Base-by-base conservation (phyloP, 441 rosid species). In the Populus hybrid region DNA sequence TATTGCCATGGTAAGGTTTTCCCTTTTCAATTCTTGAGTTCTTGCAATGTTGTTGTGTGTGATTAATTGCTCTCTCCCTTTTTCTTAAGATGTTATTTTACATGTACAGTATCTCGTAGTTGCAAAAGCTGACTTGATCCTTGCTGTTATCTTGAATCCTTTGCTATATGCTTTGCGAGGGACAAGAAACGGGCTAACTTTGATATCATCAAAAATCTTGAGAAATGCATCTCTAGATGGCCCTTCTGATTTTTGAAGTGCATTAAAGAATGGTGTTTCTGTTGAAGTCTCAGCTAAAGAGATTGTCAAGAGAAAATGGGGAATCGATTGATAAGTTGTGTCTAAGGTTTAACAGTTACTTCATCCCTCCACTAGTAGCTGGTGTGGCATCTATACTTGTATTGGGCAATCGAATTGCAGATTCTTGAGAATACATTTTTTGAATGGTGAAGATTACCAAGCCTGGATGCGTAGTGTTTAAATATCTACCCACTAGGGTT, bases 301-400 rank as follows among this genome's bases (percentile, higher is more conserved):
- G 67, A 87, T 79, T 78, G 97, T 93, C 72, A 63, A 90, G 72
- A 90, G 85, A 76, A 93, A 95, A 86, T 95, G 97, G 97, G 98
- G 93, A 82, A 90, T 88, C 63, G 80, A 85, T 80, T 95, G 81
- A 95, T 73, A 69, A 6, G 42, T 40, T 34, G 40, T 82, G 40
- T 82, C 71, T 26, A 73, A 50, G 80, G 78, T 78, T 78, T 42
- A 38, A 35, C 72, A 54, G 50, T 76, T 73, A 32, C 12, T 76
- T 77, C 9, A 20, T 54, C 59, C 30, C 18, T 78, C 65, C 40
- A 46, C 24, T 20, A 61, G 38, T 36, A 12, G n/a, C 28, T 61
- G 30, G 59, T 54, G 21, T 28, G 68, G 36, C 73, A 23, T 66
- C 42, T 36, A 12, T 78, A 64, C 46, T 46, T 70, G 75, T 38